These are phyloP conservation scores for Hypoxylon sp. DNA, from an alignment of 2,329 filamentous ascomycete species.

Conservation along the genomic window DNA sequence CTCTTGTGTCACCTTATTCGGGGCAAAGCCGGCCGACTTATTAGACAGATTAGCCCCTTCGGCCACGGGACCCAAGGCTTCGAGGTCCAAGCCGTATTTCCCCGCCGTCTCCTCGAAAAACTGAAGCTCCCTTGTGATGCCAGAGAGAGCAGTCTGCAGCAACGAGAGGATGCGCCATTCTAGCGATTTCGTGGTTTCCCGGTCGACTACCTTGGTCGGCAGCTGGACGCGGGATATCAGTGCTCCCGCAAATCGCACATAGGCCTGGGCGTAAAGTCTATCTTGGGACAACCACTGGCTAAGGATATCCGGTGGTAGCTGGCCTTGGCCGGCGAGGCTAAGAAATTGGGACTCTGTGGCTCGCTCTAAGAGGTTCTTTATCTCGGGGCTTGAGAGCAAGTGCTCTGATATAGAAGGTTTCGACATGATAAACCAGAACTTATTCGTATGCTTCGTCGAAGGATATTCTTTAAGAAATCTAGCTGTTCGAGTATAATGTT, in stretches of 20 bases:
- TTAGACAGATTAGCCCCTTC: slow-evolving; percentile 21
- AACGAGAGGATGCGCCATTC: slow-evolving; percentile 43
- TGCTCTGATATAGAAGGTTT: slow-evolving; percentile 33
- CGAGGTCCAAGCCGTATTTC: slow-evolving; percentile 41
- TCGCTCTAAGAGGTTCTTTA: slow-evolving; percentile 37
- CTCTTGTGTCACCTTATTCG: slow-evolving; percentile 37
- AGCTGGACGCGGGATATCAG: slow-evolving; percentile 44
- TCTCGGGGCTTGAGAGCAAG: slow-evolving; percentile 37
- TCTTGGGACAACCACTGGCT: slow-evolving; percentile 47
- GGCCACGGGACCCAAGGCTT: slow-evolving; percentile 25
- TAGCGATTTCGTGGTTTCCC: slow-evolving; percentile 26
- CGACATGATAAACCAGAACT: slow-evolving; percentile 24
- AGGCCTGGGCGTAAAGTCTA: slow-evolving; percentile 46
- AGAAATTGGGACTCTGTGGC: slow-evolving; percentile 44
- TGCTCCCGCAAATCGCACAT: slow-evolving; percentile 45
- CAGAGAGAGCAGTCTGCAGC: slow-evolving; percentile 41
- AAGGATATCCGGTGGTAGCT: slow-evolving; percentile 37
- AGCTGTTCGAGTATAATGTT: neutral
- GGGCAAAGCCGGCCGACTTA: slow-evolving; percentile 33
- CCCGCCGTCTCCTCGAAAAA: slow-evolving; percentile 44
- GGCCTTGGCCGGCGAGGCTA: slow-evolving; percentile 41
- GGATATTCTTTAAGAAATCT: neutral
- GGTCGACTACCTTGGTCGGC: slow-evolving; percentile 21
- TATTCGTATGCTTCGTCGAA: neutral
- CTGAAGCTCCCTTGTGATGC: slow-evolving; percentile 42